phyloP scores from a whole-genome alignment of 768 basidiomycete species.

The Solioccasus polychromus region DNA sequence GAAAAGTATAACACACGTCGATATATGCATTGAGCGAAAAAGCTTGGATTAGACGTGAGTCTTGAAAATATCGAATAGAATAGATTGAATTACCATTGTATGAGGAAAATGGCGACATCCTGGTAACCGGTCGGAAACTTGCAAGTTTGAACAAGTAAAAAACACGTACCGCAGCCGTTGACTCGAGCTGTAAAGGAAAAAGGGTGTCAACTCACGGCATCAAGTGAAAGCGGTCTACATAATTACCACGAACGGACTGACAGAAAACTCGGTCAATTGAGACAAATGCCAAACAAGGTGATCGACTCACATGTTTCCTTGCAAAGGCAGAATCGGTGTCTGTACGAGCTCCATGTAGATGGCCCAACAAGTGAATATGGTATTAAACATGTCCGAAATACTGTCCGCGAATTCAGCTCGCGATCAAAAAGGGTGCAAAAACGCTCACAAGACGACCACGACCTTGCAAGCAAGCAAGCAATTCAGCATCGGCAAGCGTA shows the following conservation, averaged over 20 bases:
- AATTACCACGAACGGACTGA: slow-evolving; percentile 14
- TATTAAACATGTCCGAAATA: slow-evolving; percentile 13
- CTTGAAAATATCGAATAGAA: not conserved
- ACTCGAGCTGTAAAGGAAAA: slow-evolving; percentile 6
- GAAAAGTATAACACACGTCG: no score
- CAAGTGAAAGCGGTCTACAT: not conserved
- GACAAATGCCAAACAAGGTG: not conserved
- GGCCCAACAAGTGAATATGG: slow-evolving; percentile 8
- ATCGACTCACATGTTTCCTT: slow-evolving; percentile 6
- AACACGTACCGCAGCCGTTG: slow-evolving; percentile 13
- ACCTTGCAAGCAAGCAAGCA: slow-evolving; percentile 7
- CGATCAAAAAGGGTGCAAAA: not conserved
- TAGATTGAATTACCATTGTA: slow-evolving; percentile 8
- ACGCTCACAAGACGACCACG: not conserved
- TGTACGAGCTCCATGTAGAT: slow-evolving; percentile 8
- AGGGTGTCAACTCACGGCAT: not conserved
- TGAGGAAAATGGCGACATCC: slow-evolving; percentile 8
- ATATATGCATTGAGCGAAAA: no score
- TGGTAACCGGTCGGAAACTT: not conserved
- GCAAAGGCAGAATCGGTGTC: not conserved
- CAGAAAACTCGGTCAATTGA: not conserved
- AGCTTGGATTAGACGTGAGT: slow-evolving; percentile 2
- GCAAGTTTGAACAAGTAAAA: not conserved
- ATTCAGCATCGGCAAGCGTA: not conserved
- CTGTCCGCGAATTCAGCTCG: not conserved